A percentile compares a stretch with the other conserved stretches of the same genome.
These are phyloP conservation scores for Galerina sulciceps DNA, from an alignment of 768 basidiomycete genomes.

Conservation along the genomic window DNA sequence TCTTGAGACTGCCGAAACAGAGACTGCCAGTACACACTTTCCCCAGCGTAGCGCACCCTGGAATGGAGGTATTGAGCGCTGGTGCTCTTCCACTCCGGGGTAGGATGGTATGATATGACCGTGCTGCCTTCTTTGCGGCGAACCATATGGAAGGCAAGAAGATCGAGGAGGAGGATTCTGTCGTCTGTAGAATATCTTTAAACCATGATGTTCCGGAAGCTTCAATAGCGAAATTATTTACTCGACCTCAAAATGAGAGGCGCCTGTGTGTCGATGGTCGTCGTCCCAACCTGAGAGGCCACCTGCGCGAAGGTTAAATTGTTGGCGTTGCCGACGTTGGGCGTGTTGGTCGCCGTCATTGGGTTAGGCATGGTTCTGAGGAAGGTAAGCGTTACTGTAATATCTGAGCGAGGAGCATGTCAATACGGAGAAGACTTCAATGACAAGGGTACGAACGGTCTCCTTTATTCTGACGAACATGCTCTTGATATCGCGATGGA, in stretches of 20 bases:
- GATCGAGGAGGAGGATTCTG: conserved; percentile 41
- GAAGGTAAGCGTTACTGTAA: conserved; percentile 57
- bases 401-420: conserved; percentile 36
- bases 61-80: conserved; percentile 42
- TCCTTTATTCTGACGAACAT: conserved; percentile 35
- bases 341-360: conserved; percentile 7
- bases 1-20: conserved; percentile 44
- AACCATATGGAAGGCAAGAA: conserved; percentile 48
- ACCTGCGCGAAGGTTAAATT: conserved; percentile 7
- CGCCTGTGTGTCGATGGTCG: conserved; percentile 40
- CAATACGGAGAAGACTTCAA: background rate
- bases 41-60: conserved; percentile 43
- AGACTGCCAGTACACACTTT: conserved; percentile 49
- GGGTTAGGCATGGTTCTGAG: conserved; percentile 31
- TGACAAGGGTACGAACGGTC: conserved; percentile 45
- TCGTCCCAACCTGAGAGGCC: conserved; percentile 15
- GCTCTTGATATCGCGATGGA: conserved; percentile 65
- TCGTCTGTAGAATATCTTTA: conserved; percentile 22
- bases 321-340: conserved; percentile 3
- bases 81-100: conserved; percentile 34
- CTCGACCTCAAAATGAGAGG: conserved; percentile 32
- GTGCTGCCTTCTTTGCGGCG: conserved; percentile 42
- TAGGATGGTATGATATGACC: conserved; percentile 51
- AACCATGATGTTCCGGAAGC: background rate
- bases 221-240: background rate